phyloP scores from a whole-genome alignment of 2,329 filamentous ascomycete genomes.

The Verticillium isaacii region DNA sequence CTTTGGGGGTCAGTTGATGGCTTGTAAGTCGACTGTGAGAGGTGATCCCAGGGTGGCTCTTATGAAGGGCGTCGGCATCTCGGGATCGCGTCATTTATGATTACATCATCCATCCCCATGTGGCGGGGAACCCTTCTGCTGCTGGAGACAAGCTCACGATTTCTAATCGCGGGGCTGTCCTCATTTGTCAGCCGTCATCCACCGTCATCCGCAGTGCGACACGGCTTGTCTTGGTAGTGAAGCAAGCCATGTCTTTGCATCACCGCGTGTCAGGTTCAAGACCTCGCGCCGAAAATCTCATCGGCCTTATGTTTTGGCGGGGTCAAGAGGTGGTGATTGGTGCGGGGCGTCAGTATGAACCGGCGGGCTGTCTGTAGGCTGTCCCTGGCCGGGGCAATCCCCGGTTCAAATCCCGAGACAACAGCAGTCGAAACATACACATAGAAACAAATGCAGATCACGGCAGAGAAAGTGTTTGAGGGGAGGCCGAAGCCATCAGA shows the following conservation, averaged over 20 bases:
- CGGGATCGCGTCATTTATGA: not conserved
- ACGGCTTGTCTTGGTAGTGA: not conserved
- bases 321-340: not conserved
- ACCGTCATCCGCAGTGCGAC: not conserved
- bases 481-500: not conserved
- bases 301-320: not conserved
- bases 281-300: too few relatives aligned
- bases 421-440: too few relatives aligned
- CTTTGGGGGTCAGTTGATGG: not conserved
- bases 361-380: too few relatives aligned
- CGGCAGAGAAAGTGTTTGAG: not conserved
- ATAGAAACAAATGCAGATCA: too few relatives aligned
- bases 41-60: not conserved
- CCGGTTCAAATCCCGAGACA: too few relatives aligned
- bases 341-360: too few relatives aligned
- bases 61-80: not conserved
- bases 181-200: not conserved
- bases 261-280: too few relatives aligned
- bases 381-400: too few relatives aligned
- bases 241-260: too few relatives aligned
- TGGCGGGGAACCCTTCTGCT: not conserved
- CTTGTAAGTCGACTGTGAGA: too few relatives aligned
- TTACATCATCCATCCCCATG: not conserved
- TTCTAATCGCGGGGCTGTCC: not conserved
- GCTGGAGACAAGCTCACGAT: not conserved